These are phyloP conservation scores for Phytophthora megakarya DNA, from an alignment of 352 stramenopile species.

Conservation along the genomic window DNA sequence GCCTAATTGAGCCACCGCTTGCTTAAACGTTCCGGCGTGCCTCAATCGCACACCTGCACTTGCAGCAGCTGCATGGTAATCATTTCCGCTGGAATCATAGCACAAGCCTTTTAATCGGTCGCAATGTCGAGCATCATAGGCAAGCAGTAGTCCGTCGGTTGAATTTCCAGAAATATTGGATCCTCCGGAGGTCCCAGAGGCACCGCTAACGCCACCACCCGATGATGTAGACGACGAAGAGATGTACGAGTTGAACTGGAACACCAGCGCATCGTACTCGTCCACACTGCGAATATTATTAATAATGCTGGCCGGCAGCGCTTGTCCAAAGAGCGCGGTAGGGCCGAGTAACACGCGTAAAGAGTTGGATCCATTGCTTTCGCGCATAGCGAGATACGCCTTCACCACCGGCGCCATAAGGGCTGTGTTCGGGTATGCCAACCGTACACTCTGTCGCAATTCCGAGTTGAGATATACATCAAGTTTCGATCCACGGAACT, in stretches of 20 bases:
- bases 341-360: constrained; percentile 69
- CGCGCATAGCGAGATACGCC: constrained; percentile 76
- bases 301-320: constrained; percentile 62
- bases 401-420: constrained; percentile 80
- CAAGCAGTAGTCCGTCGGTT: constrained; percentile 62
- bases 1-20: constrained; percentile 67
- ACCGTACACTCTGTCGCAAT: constrained; percentile 69
- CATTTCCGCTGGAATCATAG: constrained; percentile 74
- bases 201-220: constrained; percentile 32
- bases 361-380: constrained; percentile 66
- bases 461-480: constrained; percentile 84
- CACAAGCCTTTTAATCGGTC: constrained; percentile 64
- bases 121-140: constrained; percentile 70
- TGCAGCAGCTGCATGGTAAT: constrained; percentile 62
- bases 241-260: constrained; percentile 83
- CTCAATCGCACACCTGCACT: constrained; percentile 65
- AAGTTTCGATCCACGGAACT: constrained; percentile 83
- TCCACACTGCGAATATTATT: constrained; percentile 70
- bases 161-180: constrained; percentile 37
- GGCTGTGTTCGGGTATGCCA: constrained; percentile 81
- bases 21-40: constrained; percentile 72
- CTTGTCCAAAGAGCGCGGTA: constrained; percentile 64
- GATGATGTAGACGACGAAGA: constrained; percentile 68
- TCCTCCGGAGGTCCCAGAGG: constrained; percentile 27
- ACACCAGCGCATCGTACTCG: constrained; percentile 75